A percentile compares a stretch with the other conserved stretches of the same genome.
These are phyloP conservation scores for Alternaria panax DNA, from an alignment of 2,329 filamentous ascomycete species.

Conservation along the genomic window DNA sequence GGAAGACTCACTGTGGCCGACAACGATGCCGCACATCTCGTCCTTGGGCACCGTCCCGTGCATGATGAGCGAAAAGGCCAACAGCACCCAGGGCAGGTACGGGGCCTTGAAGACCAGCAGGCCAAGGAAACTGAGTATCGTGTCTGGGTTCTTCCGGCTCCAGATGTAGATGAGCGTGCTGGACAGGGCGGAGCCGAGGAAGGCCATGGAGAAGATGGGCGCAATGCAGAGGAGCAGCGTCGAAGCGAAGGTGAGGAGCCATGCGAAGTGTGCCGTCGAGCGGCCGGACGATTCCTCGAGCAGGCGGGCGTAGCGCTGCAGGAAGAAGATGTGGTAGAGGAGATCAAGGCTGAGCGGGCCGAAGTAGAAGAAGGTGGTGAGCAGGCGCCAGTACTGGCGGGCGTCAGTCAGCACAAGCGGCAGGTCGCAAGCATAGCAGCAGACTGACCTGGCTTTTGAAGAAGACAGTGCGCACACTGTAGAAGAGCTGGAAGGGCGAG, in stretches of 20 bases:
- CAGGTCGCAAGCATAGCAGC: too few relatives aligned
- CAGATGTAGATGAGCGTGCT: constrained; percentile 97
- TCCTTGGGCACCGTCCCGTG: constrained; percentile 91
- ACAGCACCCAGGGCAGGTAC: constrained; percentile 94
- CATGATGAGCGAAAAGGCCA: constrained; percentile 89
- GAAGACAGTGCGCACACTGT: constrained; percentile 92
- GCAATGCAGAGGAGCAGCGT: constrained; percentile 80
- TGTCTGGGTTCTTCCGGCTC: constrained; percentile 93
- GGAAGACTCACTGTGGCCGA: constrained; percentile 71
- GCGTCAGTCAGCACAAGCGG: constrained; percentile 11
- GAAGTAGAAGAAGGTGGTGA: constrained; percentile 97
- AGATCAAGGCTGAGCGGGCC: constrained; percentile 93
- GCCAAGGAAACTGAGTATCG: constrained; percentile 83
- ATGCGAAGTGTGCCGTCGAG: constrained; percentile 92
- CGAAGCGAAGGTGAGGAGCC: constrained; percentile 88
- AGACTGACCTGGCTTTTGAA: constrained; percentile 81
- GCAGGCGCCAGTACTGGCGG: constrained; percentile 90
- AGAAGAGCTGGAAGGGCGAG: constrained; percentile 94
- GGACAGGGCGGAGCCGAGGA: constrained; percentile 90
- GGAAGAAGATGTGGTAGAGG: constrained; percentile 97
- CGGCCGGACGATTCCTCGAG: constrained; percentile 94
- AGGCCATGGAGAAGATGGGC: constrained; percentile 88
- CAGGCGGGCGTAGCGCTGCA: constrained; percentile 93
- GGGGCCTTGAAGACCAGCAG: constrained; percentile 91
- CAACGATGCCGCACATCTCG: constrained; percentile 92